Evolutionary conservation across 768 basidiomycete genomes (phyloP).

Genomic region (Lepiota venenata): DNA sequence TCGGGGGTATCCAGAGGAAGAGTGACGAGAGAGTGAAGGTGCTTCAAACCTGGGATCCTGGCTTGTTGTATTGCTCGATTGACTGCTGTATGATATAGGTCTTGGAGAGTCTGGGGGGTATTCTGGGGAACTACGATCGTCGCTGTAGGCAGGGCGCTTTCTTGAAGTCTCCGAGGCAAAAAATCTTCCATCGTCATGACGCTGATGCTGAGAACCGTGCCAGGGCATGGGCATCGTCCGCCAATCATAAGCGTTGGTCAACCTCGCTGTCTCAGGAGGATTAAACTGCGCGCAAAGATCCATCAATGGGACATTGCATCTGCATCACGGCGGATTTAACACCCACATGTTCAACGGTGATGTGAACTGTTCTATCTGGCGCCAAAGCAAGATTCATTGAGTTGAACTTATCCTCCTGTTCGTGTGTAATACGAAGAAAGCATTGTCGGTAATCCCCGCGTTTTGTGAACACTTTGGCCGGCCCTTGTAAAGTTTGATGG

Average conservation of each 20-base stretch:
- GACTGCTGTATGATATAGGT: not conserved
- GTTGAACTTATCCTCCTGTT: slow-evolving; percentile 46
- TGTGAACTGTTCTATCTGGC: slow-evolving; percentile 49
- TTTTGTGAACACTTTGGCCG: slow-evolving; percentile 62
- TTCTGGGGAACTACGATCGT: slow-evolving; percentile 1
- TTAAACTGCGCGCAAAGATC: slow-evolving; percentile 25
- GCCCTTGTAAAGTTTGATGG: slow-evolving; percentile 38
- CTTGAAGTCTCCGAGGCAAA: not conserved
- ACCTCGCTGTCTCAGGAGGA: slow-evolving; percentile 23
- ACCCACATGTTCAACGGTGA: slow-evolving; percentile 60
- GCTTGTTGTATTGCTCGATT: not conserved
- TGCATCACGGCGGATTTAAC: slow-evolving; percentile 1
- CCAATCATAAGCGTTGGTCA: slow-evolving; percentile 3
- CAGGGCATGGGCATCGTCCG: slow-evolving; percentile 10
- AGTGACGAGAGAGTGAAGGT: slow-evolving; percentile 1
- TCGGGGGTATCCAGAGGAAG: slow-evolving; percentile 8
- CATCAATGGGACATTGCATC: slow-evolving; percentile 1
- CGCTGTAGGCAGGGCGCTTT: slow-evolving; percentile 4
- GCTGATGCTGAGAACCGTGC: slow-evolving; percentile 5
- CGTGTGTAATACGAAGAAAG: slow-evolving; percentile 57
- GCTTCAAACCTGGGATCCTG: slow-evolving; percentile 7
- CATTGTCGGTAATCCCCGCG: slow-evolving; percentile 69
- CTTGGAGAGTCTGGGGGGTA: not conserved
- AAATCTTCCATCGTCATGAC: slow-evolving; percentile 8
- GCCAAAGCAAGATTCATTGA: slow-evolving; percentile 57